A percentile compares a stretch with the other conserved stretches of the same genome.
These are phyloP conservation scores for Lolium rigidum DNA, from an alignment of 176 grass and related monocot genomes.

Conservation along the genomic window DNA sequence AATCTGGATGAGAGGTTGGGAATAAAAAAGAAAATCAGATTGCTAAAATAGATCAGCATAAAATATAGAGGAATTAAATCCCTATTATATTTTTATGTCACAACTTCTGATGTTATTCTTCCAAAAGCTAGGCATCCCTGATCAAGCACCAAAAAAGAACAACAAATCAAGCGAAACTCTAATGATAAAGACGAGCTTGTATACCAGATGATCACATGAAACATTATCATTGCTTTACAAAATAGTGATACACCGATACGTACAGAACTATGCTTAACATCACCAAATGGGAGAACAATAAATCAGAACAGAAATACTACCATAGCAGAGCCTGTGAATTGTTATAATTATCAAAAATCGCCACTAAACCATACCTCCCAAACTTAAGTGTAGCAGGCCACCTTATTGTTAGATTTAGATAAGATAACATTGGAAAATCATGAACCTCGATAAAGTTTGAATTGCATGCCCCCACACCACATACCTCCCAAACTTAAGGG, in stretches of 20 bases:
- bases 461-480: not conserved
- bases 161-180: not conserved
- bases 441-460: not conserved
- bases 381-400: too few species aligned
- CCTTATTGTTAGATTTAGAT: not conserved
- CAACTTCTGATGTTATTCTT: not conserved
- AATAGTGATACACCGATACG: not conserved
- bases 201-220: not conserved
- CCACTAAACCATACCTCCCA: not conserved
- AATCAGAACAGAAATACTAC: not conserved
- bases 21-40: not conserved
- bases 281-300: not conserved
- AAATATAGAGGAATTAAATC: not conserved
- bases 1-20: slow-evolving; percentile 45
- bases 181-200: not conserved
- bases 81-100: not conserved
- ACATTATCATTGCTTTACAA: not conserved
- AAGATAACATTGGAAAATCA: too few species aligned
- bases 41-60: slow-evolving; percentile 21
- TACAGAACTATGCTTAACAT: not conserved
- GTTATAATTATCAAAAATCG: not conserved
- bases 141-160: not conserved
- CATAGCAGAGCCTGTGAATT: not conserved
- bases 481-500: not conserved
- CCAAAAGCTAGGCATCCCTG: not conserved